Percentiles rank a stretch among this genome's conserved stretches.
Conservation (phyloP, 2,329 filamentous ascomycete genomes). For the Arthrobotrys musiformis region DNA sequence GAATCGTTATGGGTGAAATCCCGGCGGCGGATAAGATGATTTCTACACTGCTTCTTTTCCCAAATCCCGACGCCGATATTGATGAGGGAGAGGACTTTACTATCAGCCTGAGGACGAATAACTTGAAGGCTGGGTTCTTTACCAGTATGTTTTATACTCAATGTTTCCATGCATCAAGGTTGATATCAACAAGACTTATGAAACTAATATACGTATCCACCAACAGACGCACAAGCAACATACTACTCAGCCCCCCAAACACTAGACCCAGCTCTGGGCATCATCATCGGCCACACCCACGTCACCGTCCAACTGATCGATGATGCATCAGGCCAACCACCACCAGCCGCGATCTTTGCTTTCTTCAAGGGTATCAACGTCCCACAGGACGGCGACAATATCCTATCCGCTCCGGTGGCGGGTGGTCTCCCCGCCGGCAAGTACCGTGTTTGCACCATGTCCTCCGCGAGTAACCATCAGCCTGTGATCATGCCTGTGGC, state of each 20-base stretch:
- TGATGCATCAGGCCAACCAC: constrained; percentile 56
- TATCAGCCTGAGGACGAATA: constrained; percentile 67
- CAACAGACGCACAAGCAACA: constrained; percentile 66
- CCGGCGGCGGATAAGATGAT: constrained; percentile 70
- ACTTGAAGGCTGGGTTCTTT: constrained; percentile 70
- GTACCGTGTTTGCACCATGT: constrained; percentile 75
- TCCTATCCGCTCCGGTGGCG: constrained; percentile 68
- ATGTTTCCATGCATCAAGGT: background rate
- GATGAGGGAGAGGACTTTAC: constrained; percentile 67
- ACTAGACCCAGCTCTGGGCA: constrained; percentile 64
- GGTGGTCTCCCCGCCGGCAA: constrained; percentile 72
- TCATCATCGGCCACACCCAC: constrained; percentile 71
- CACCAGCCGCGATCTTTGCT: constrained; percentile 69
- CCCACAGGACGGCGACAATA: constrained; percentile 69
- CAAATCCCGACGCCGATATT: constrained; percentile 67
- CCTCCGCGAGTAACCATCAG: constrained; percentile 73
- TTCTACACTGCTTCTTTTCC: constrained; percentile 68
- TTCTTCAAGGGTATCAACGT: constrained; percentile 77
- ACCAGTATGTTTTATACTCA: constrained; percentile 63
- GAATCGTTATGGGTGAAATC: constrained; percentile 71
- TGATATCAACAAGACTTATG: background rate
- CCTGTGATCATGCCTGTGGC: constrained; percentile 74
- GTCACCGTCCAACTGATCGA: constrained; percentile 70
- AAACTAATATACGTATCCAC: background rate
- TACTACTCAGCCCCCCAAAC: constrained; percentile 73